Evolutionary conservation across 805 yeast genomes (phyloP).

Genomic region (Candida anglica): DNA sequence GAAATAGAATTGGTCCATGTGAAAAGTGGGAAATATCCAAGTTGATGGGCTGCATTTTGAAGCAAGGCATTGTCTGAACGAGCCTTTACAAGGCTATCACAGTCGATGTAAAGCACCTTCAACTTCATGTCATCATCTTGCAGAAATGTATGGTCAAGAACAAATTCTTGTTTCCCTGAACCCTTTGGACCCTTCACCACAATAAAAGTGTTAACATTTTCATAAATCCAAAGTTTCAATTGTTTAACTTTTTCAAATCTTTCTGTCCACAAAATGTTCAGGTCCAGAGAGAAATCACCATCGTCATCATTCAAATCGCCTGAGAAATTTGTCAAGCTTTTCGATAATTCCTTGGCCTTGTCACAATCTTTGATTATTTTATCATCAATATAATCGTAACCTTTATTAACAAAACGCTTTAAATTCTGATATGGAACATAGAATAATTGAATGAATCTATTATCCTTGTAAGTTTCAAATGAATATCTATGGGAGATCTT

Average conservation of each 20-base stretch:
- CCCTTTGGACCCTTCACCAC: conserved; percentile 92
- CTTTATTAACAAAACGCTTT: conserved; percentile 20
- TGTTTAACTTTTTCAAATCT: conserved; percentile 65
- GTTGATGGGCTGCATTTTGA: conserved; percentile 61
- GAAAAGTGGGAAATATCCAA: conserved; percentile 92
- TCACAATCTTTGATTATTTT: conserved; percentile 11
- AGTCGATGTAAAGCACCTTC: conserved; percentile 69
- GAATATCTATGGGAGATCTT: conserved; percentile 63
- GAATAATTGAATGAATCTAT: conserved; percentile 21
- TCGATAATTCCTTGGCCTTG: conserved; percentile 7
- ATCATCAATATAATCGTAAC: conserved; percentile 36
- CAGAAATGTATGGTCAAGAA: conserved; percentile 60
- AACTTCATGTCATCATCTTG: conserved; percentile 39
- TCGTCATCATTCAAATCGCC: conserved; percentile 6
- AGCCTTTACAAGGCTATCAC: conserved; percentile 70
- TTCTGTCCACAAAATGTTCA: conserved; percentile 61
- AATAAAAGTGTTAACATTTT: conserved; percentile 86
- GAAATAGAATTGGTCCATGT: conserved; percentile 87
- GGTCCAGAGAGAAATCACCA: conserved; percentile 11
- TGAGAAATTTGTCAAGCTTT: conserved; percentile 8
- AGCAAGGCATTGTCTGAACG: conserved; percentile 71
- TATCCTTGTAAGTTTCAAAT: conserved; percentile 42
- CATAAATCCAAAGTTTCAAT: conserved; percentile 74
- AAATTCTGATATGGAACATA: conserved; percentile 24
- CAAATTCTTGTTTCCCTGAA: conserved; percentile 84